phyloP scores from a whole-genome alignment of 2,329 filamentous ascomycete species.

The Colletotrichum sp. region DNA sequence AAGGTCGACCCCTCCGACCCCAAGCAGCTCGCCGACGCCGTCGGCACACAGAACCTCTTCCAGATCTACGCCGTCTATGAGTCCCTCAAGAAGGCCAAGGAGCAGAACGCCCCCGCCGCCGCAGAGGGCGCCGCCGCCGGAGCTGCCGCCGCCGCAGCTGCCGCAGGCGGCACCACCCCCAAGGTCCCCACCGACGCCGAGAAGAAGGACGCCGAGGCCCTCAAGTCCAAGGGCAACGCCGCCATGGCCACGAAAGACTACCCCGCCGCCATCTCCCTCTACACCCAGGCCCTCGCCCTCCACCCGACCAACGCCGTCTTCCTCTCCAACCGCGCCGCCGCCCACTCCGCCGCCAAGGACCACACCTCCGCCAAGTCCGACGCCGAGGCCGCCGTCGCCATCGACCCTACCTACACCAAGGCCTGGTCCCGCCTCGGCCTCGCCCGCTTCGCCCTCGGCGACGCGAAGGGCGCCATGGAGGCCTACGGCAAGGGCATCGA shows the following conservation, averaged over 20 bases:
- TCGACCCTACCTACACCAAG: conserved; percentile 95
- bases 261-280: conserved; percentile 78
- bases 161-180: conserved; percentile 17
- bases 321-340: conserved; percentile 95
- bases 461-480: conserved; percentile 91
- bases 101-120: neutral
- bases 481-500: conserved; percentile 94
- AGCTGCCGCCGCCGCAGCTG: conserved; percentile 41
- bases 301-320: conserved; percentile 91
- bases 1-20: conserved; percentile 87
- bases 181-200: conserved; percentile 55
- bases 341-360: conserved; percentile 83
- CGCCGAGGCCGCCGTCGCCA: conserved; percentile 86
- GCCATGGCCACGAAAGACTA: conserved; percentile 97
- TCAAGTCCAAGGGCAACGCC: conserved; percentile 92
- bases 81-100: conserved; percentile 74
- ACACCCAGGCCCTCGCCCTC: conserved; percentile 84
- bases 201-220: conserved; percentile 82
- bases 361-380: conserved; percentile 86
- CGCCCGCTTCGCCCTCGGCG: conserved; percentile 88
- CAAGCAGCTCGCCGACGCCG: conserved; percentile 73
- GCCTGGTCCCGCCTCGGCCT: conserved; percentile 94
- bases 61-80: conserved; percentile 97
- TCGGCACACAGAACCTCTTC: conserved; percentile 86
- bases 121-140: conserved; percentile 32